Evolutionary conservation across 768 basidiomycete genomes (phyloP).

Genomic region (Suillus lakei): DNA sequence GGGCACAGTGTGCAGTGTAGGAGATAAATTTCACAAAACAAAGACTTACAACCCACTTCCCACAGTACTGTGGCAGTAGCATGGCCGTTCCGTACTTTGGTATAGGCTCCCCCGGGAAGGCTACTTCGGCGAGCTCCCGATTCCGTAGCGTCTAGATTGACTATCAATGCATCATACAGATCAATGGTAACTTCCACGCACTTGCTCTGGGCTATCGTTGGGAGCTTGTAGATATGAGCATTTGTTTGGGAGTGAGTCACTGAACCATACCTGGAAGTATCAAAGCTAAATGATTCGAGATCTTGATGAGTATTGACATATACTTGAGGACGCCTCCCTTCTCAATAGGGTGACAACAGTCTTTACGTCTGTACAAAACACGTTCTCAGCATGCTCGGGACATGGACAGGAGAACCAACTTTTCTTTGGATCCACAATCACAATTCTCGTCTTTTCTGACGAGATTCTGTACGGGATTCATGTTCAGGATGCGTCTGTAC

Average conservation of each 20-base stretch:
- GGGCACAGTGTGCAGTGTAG: background rate
- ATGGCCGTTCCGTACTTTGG: slow-evolving; percentile 69
- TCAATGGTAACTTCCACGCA: slow-evolving; percentile 20
- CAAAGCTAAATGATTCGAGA: slow-evolving; percentile 87
- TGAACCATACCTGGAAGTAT: slow-evolving; percentile 73
- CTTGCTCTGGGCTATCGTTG: slow-evolving; percentile 73
- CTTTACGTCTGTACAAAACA: slow-evolving; percentile 52
- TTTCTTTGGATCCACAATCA: slow-evolving; percentile 64
- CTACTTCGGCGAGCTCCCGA: slow-evolving; percentile 61
- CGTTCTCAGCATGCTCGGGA: slow-evolving; percentile 8
- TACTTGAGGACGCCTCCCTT: slow-evolving; percentile 69
- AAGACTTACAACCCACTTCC: slow-evolving; percentile 77
- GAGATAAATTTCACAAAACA: background rate
- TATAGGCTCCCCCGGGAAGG: slow-evolving; percentile 59
- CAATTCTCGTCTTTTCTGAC: slow-evolving; percentile 75
- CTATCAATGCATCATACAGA: slow-evolving; percentile 6
- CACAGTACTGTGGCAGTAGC: slow-evolving; percentile 70
- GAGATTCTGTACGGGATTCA: slow-evolving; percentile 70
- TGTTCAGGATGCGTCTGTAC: slow-evolving; percentile 74
- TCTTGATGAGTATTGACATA: slow-evolving; percentile 81
- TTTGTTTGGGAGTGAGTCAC: slow-evolving; percentile 7
- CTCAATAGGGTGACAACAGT: slow-evolving; percentile 56
- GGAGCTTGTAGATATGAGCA: slow-evolving; percentile 49
- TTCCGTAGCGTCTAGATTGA: slow-evolving; percentile 52
- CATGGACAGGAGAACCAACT: slow-evolving; percentile 42